phyloP scores from a whole-genome alignment of 2,329 filamentous ascomycete species.

The Cladophialophora exuberans region DNA sequence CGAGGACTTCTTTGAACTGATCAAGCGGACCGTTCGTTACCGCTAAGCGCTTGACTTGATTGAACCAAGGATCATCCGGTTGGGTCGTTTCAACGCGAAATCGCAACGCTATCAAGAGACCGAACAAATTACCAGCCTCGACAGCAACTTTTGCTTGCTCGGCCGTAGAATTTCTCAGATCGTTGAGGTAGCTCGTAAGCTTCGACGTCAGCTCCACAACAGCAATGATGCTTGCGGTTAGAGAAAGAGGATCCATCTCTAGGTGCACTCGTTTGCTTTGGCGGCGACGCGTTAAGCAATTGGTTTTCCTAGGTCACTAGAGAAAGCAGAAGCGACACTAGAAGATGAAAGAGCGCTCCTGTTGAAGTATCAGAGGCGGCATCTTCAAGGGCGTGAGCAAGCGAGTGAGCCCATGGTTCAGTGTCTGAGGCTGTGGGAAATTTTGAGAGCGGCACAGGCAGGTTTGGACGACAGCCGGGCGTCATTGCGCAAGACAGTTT shows the following conservation, averaged over 20 bases:
- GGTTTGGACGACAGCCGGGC: too few relatives aligned
- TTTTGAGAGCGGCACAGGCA: too few relatives aligned
- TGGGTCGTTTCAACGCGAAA: conserved; percentile 29
- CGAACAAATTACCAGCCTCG: conserved; percentile 33
- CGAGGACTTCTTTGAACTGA: conserved; percentile 36
- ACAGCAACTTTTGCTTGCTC: conserved; percentile 32
- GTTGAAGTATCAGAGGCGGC: too few relatives aligned
- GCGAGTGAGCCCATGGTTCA: too few relatives aligned
- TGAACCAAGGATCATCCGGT: conserved; percentile 33
- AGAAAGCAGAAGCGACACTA: too few relatives aligned
- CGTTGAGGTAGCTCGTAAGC: conserved; percentile 22
- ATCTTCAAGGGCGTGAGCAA: too few relatives aligned
- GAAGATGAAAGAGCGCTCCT: too few relatives aligned
- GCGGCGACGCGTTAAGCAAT: too few relatives aligned
- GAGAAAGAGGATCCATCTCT: conserved; percentile 28
- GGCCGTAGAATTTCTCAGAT: conserved; percentile 31
- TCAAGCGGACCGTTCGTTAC: conserved; percentile 34
- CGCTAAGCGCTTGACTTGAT: conserved; percentile 20
- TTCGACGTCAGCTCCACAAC: conserved; percentile 20
- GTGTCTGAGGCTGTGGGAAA: too few relatives aligned
- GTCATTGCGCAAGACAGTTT: too few relatives aligned
- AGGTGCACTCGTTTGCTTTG: too few relatives aligned
- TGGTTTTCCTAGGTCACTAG: too few relatives aligned
- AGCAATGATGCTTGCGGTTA: conserved; percentile 29
- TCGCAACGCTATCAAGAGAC: conserved; percentile 32